Evolutionary conservation across 108 stramenopile species (phyloP), one percentile per base, ranked within the genome.

Genomic region (Skeletonema tropicum): DNA sequence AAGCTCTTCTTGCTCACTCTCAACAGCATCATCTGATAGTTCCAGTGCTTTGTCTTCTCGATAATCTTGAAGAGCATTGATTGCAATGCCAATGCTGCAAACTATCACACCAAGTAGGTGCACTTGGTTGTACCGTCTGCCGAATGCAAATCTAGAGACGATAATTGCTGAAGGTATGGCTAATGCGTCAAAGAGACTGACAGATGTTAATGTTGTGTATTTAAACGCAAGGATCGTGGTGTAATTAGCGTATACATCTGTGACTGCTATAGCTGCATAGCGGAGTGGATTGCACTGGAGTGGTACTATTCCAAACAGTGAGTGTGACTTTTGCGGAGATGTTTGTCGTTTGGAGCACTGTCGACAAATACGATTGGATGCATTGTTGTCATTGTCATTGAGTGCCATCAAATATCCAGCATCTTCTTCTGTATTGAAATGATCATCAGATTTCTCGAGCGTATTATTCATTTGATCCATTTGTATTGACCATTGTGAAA

Each of bases 121-220:
- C 19, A 76, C 60, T 35, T 61, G 26, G 0, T 60, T 85, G 75
- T 97, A 98, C n/a, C 69, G 69, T 32, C 90, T 82, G 4, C 78
- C 66, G 48, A 99, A 84, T 31, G 92, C 88, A 6, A 88, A 59
- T 39, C 63, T 59, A 13, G 94, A 94, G 9, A 98, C 49, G 30
- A 97, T 57, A 94, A 99, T 98, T 17, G 95, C 89, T 45, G 94
- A 79, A 1, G 98, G 99, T 29, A 99, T 98, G 23, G 97, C 89
- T 38, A 98, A 77, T 21, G 94, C 87, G 78, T 98, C 98, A 13
- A 98, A 85, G 45, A 99, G 77, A 21, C 94, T 86, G 7, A 97
- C 94, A 31, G 89, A 92, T 8, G 98, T 96, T 49, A 98, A 83
- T 15, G 93, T 96, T 8, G 99, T 98, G 79, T 94, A 98, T 66